A percentile compares a stretch with the other conserved stretches of the same genome.
Conservation (phyloP, 495 filamentous ascomycete species). For the Hyphodiscus hymeniophilus region DNA sequence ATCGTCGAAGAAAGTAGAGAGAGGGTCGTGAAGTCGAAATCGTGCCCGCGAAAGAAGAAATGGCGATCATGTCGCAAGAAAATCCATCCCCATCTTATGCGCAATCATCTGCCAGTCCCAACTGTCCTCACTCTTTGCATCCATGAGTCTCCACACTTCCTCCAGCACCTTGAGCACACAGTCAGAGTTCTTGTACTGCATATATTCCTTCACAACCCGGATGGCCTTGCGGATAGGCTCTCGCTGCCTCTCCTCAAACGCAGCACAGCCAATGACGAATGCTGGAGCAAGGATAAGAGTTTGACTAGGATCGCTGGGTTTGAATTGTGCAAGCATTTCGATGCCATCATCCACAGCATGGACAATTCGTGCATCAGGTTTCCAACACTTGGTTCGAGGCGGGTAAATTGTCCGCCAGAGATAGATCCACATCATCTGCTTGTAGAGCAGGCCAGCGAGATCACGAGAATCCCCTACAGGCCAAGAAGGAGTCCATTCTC, state of each 20-base stretch:
- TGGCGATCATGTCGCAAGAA: constrained; percentile 57
- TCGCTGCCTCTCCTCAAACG: constrained; percentile 61
- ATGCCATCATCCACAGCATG: constrained; percentile 75
- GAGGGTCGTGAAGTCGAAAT: neutral
- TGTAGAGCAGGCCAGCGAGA: constrained; percentile 72
- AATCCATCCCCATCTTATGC: constrained; percentile 68
- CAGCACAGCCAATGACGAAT: constrained; percentile 81
- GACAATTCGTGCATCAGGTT: constrained; percentile 53
- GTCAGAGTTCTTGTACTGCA: constrained; percentile 72
- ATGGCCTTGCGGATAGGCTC: constrained; percentile 63
- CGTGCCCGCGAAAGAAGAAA: neutral
- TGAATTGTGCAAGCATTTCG: constrained; percentile 52
- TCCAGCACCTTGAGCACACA: constrained; percentile 68
- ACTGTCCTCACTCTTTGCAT: constrained; percentile 57
- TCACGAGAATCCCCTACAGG: constrained; percentile 62
- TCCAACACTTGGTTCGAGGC: constrained; percentile 28
- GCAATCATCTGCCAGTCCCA: constrained; percentile 94
- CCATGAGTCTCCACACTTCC: constrained; percentile 78
- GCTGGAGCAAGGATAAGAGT: constrained; percentile 82
- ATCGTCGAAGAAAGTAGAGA: neutral
- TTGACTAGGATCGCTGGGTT: constrained; percentile 47
- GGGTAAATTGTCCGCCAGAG: constrained; percentile 78
- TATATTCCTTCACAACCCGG: constrained; percentile 63
- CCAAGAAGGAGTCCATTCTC: constrained; percentile 67
- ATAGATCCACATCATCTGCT: constrained; percentile 88